A percentile compares a stretch with the other conserved stretches of the same genome.
These are phyloP conservation scores for Diplodia scrobiculata DNA, from an alignment of 2,329 filamentous ascomycete species.

Conservation along the genomic window DNA sequence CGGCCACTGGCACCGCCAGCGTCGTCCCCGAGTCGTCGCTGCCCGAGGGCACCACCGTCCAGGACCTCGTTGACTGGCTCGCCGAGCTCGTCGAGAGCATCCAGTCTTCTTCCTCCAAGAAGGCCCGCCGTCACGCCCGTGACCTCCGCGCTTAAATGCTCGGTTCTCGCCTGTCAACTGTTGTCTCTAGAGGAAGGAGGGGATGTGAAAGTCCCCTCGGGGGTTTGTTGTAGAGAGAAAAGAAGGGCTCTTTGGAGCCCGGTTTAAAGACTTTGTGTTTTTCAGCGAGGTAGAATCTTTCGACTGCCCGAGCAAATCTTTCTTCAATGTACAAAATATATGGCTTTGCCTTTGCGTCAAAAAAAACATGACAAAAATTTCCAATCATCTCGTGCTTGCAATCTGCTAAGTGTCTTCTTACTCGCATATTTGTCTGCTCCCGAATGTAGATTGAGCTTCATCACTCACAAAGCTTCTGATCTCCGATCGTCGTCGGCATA, in stretches of 20 bases:
- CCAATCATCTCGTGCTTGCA: neutral
- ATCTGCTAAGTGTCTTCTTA: no score
- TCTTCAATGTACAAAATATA: constrained; percentile 19
- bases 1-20: constrained; percentile 9
- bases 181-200: neutral
- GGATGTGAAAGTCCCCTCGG: neutral
- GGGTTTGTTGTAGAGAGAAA: neutral
- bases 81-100: constrained; percentile 66
- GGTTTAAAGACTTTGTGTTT: constrained; percentile 2
- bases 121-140: constrained; percentile 65
- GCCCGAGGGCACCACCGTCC: constrained; percentile 13
- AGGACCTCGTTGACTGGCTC: constrained; percentile 26
- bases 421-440: no score
- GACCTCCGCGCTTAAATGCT: constrained; percentile 46
- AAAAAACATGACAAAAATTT: neutral
- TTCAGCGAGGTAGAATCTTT: constrained; percentile 6
- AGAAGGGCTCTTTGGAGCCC: neutral
- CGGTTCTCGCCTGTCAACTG: neutral
- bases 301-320: neutral
- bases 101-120: constrained; percentile 62
- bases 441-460: no score
- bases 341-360: constrained; percentile 4
- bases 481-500: no score
- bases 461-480: no score
- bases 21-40: constrained; percentile 12